These are phyloP conservation scores for Tolypocladium nubicola DNA, from an alignment of 2,329 filamentous ascomycete species.

Conservation along the genomic window DNA sequence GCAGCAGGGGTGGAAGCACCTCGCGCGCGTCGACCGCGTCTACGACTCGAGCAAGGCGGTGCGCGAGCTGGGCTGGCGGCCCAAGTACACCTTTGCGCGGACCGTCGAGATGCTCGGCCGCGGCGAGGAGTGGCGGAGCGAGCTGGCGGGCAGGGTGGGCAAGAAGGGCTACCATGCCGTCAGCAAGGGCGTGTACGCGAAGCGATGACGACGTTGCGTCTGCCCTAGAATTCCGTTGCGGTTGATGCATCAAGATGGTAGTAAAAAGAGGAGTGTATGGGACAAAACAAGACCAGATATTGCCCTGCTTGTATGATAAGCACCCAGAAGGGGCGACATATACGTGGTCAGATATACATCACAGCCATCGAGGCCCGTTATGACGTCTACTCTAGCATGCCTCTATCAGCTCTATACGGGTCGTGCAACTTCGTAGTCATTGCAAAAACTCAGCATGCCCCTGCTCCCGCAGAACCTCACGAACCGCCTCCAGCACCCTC, in stretches of 20 bases:
- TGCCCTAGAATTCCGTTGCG: not conserved
- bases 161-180: constrained; percentile 33
- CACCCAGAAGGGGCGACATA: not conserved
- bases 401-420: not conserved
- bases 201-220: constrained; percentile 11
- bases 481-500: constrained; percentile 53
- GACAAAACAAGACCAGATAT: not conserved
- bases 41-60: constrained; percentile 32
- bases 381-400: not conserved
- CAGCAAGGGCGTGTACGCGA: constrained; percentile 32
- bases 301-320: not conserved
- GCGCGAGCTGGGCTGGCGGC: constrained; percentile 30
- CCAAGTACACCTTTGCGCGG: constrained; percentile 27
- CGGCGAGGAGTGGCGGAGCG: constrained; percentile 28
- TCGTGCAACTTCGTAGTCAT: not conserved
- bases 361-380: not conserved
- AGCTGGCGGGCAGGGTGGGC: constrained; percentile 26
- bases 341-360: not conserved
- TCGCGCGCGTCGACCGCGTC: constrained; percentile 29
- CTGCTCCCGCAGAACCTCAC: constrained; percentile 53
- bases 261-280: too few species aligned
- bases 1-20: constrained; percentile 23
- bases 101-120: constrained; percentile 20
- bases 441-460: constrained; percentile 12
- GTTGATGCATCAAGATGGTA: too few species aligned